A percentile compares a stretch with the other conserved stretches of the same genome.
phyloP scores from a whole-genome alignment of 139 green algal genomes.

The Chlorella sp. region DNA sequence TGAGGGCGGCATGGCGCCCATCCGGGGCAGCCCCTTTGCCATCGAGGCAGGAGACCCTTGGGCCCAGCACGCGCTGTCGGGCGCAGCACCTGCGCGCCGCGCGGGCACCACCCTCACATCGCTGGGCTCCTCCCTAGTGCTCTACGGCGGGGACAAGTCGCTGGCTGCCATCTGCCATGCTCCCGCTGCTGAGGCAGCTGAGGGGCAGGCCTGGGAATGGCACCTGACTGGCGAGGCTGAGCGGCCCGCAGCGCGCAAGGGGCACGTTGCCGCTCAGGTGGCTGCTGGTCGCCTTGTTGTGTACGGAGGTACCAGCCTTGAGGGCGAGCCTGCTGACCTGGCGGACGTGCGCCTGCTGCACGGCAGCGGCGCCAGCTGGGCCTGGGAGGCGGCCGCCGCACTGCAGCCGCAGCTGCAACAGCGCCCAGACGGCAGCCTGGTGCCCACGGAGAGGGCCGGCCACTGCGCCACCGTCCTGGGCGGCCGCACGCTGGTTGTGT shows the following conservation, averaged over 20 bases:
- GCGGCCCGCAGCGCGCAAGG: conserved; percentile 51
- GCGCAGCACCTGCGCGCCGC: conserved; percentile 61
- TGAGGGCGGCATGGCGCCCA: conserved; percentile 53
- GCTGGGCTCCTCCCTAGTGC: conserved; percentile 64
- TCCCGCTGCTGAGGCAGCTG: neutral
- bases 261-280: conserved; percentile 50
- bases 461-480: conserved; percentile 53
- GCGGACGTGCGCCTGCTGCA: conserved; percentile 1
- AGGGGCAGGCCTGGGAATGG: conserved; percentile 67
- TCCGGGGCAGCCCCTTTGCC: conserved; percentile 81
- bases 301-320: conserved; percentile 67
- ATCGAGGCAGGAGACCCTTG: conserved; percentile 71
- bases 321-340: conserved; percentile 37
- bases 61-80: conserved; percentile 68
- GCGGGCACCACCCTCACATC: conserved; percentile 59
- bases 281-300: conserved; percentile 56
- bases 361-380: conserved; percentile 21
- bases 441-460: conserved; percentile 33
- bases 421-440: neutral
- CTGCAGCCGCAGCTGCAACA: neutral
- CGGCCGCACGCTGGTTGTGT: conserved; percentile 63
- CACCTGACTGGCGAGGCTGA: conserved; percentile 26
- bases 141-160: conserved; percentile 77
- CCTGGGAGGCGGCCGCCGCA: neutral
- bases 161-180: conserved; percentile 67